These are phyloP conservation scores for Hyaloscypha finlandica DNA, from an alignment of 495 filamentous ascomycete species.

Conservation along the genomic window DNA sequence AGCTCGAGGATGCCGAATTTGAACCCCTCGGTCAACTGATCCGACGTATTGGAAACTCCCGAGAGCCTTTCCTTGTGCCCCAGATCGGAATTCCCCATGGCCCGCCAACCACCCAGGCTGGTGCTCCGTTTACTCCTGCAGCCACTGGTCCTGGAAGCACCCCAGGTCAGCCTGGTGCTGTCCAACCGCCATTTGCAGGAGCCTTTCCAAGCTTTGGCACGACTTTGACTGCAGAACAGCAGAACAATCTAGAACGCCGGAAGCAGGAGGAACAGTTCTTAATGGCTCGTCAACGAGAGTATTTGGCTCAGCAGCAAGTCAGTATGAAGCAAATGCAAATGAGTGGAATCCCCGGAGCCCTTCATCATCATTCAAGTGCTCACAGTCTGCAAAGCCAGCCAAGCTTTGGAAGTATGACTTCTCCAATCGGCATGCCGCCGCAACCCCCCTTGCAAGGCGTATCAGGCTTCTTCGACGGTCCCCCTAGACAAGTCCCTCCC, in stretches of 20 bases:
- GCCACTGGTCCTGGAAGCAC: slow-evolving; percentile 47
- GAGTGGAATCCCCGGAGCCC: slow-evolving; percentile 57
- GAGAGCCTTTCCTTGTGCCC: slow-evolving; percentile 95
- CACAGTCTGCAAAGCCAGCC: slow-evolving; percentile 96
- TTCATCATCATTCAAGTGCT: slow-evolving; percentile 91
- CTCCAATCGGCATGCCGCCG: slow-evolving; percentile 75
- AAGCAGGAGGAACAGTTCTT: slow-evolving; percentile 98
- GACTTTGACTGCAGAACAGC: slow-evolving; percentile 93
- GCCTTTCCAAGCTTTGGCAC: slow-evolving; percentile 98
- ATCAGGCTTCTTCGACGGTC: slow-evolving; percentile 71
- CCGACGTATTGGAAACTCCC: slow-evolving; percentile 92
- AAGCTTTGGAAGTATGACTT: slow-evolving; percentile 88
- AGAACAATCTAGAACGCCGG: slow-evolving; percentile 91
- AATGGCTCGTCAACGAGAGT: slow-evolving; percentile 92
- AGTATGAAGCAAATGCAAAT: slow-evolving; percentile 74
- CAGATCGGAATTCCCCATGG: slow-evolving; percentile 94
- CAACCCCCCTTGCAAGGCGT: slow-evolving; percentile 64
- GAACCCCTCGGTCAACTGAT: slow-evolving; percentile 96
- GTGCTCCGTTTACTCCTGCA: slow-evolving; percentile 41
- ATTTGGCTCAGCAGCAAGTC: slow-evolving; percentile 82
- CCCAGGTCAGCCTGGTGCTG: slow-evolving; percentile 55
- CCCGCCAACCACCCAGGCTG: slow-evolving; percentile 49
- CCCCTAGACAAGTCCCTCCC: slow-evolving; percentile 36
- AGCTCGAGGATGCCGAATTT: slow-evolving; percentile 88
- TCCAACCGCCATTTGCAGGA: slow-evolving; percentile 91